Base-by-base conservation (phyloP, 2,329 filamentous ascomycete genomes). In the Ilyonectria sp. region DNA sequence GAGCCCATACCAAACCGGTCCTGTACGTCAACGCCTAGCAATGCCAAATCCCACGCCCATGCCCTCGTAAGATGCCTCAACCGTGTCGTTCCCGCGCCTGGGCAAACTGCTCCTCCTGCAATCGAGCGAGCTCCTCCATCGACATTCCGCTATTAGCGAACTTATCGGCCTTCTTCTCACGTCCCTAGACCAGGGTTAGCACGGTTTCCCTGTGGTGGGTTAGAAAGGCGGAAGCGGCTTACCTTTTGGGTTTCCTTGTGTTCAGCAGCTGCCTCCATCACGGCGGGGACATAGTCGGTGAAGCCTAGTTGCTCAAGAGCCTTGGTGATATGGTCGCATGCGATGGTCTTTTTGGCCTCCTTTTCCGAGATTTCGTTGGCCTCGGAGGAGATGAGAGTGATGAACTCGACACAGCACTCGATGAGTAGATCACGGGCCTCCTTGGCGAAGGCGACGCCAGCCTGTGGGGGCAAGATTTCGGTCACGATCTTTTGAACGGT, bases 331-430 rank as follows among this genome's bases (percentile, higher is more conserved):
- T 99, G 96, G 77, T 99, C 96, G 81, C 94, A 97, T 13, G 95
- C 95, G 75, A 99, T 99, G 4, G 96, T 99, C 88, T 99, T 99
- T 86, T 99, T 99, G 56, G 95, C 94, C 78, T 99, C 96, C 82
- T 97, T 97, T 81, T 99, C 96, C 13, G 95, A 97, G 71, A 99
- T 99, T 77, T 99, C 96, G 82, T 99, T 99, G 69, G 96, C 96
- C 84, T 99, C 95, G 54, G 94, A 97, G n/a, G 95, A 98, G 75
- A 99, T 93, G 77, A 99, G 90, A 19, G 96, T 98, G 81, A 99
- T 98, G 82, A 99, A 99, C 82, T 99, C 96, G 77, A 99, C 95
- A 78, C 96, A 99, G 84, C 96, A 98, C 85, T 98, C 96, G 77
- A 99, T 99, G 59, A 99, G 87, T 3, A 98, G 87, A 78, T 99